Conservation (phyloP, 768 basidiomycete species). For the Mycena alexandri region DNA sequence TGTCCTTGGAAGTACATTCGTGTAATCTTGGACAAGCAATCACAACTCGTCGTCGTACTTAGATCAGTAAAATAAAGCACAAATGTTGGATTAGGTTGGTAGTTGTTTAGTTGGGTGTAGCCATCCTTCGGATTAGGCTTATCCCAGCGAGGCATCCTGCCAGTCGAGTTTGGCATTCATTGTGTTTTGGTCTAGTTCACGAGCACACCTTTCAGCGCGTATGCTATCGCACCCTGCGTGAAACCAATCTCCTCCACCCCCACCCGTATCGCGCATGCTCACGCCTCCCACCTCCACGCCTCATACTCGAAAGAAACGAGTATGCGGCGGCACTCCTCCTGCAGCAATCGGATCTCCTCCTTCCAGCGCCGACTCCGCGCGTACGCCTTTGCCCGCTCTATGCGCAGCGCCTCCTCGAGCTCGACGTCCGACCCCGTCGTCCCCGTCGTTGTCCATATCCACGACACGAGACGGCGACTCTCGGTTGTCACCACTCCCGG, state of each 20-base stretch:
- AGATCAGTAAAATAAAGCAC: too few relatives aligned
- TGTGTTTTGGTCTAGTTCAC: too few relatives aligned
- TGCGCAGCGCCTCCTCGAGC: conserved; percentile 18
- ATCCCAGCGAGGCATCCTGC: too few relatives aligned
- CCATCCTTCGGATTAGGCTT: too few relatives aligned
- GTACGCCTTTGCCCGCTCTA: conserved; percentile 20
- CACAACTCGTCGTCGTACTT: too few relatives aligned
- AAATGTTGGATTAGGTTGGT: too few relatives aligned
- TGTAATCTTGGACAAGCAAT: too few relatives aligned
- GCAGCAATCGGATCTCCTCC: not conserved
- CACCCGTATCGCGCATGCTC: not conserved
- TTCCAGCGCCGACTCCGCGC: not conserved
- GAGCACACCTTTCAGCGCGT: too few relatives aligned
- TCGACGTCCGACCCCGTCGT: conserved; percentile 2
- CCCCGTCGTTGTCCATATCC: conserved; percentile 10
- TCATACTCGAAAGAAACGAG: conserved; percentile 3
- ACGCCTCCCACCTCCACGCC: not conserved
- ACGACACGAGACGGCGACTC: not conserved
- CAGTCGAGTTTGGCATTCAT: too few relatives aligned
- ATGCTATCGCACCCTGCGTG: conserved; percentile 8
- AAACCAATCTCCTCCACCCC: not conserved
- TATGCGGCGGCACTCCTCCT: not conserved
- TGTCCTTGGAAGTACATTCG: too few relatives aligned
- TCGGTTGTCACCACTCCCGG: not conserved
- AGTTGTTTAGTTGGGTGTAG: too few relatives aligned